phyloP scores from a whole-genome alignment of 2,329 filamentous ascomycete genomes.

The Aureobasidium melanogenum region DNA sequence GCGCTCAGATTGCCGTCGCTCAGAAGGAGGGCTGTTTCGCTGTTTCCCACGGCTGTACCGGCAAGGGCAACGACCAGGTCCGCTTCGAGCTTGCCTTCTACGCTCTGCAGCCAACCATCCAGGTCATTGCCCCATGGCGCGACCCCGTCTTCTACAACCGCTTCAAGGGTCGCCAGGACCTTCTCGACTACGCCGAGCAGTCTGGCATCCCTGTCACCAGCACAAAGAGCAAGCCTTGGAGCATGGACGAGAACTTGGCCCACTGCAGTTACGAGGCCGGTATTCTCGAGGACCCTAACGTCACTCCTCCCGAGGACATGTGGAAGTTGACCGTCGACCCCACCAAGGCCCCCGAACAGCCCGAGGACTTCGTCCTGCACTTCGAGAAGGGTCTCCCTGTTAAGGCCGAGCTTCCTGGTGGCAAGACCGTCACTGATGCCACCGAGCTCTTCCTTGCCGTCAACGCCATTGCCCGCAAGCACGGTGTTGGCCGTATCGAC shows the following conservation, averaged over 20 bases:
- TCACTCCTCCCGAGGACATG: constrained; percentile 65
- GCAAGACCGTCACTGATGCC: constrained; percentile 56
- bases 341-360: constrained; percentile 58
- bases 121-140: constrained; percentile 69
- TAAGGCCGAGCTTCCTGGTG: constrained; percentile 51
- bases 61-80: constrained; percentile 58
- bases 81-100: constrained; percentile 57
- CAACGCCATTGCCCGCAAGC: constrained; percentile 61
- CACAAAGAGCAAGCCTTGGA: constrained; percentile 64
- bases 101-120: constrained; percentile 54
- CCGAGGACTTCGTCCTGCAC: constrained; percentile 60
- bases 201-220: constrained; percentile 63
- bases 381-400: constrained; percentile 69
- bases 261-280: constrained; percentile 77
- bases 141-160: constrained; percentile 60
- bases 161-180: constrained; percentile 63
- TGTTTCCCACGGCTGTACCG: constrained; percentile 48
- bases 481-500: constrained; percentile 73
- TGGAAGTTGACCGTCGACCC: constrained; percentile 66
- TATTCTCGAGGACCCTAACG: constrained; percentile 57
- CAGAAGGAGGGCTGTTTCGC: constrained; percentile 50
- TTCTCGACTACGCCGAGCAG: constrained; percentile 61
- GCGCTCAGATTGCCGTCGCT: constrained; percentile 56
- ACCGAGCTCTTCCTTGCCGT: constrained; percentile 63
- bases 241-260: constrained; percentile 61